Base-by-base conservation (phyloP, 2,329 filamentous ascomycete genomes). In the Fusarium devonianum region DNA sequence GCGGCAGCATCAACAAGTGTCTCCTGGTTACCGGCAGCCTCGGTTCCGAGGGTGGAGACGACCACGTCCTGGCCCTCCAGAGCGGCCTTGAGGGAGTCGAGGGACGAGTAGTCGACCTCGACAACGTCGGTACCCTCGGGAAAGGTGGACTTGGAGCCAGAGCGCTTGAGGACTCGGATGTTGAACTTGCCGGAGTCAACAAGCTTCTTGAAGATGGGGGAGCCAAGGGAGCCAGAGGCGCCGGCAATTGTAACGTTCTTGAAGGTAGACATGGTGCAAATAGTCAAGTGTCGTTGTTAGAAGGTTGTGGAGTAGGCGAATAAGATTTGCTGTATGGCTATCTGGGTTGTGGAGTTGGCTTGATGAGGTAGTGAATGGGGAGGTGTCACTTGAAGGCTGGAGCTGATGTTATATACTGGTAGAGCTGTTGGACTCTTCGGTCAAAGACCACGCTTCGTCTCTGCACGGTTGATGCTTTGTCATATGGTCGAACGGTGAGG, bases 61-160 rank as follows among this genome's bases (percentile, higher is more conserved):
- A 86, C 73, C 1, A 79, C 84, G 53, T 87, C 83, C 48, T 84
- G 78, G 41, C 78, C 82, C 40, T 75, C 60, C 37, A 88, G 76
- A 0, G 79, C 80, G 1, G 71, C 54, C 1, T 69, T 75, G 11
- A 88, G 74, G 16, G 78, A 78, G 0, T 75, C 67, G 3, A 77
- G 64, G 2, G 75, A 77, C 11, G 75, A 69, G 36, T 71, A 69
- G 60, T 74, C 75, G 19, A 72, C 66, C 16, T 73, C 64, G 4
- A 67, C 51, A n/a, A 72, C 68, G 4, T 68, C 64, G 12, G 56
- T 58, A 8, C 59, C 63, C 1, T 52, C 22, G 7, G 69, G 68
- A 46, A 70, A 69, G 2, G 67, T 66, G 0, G 72, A 67, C 2
- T 50, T 62, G 6, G 81, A 84, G 29, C 73, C 73, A 16, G 62